These are phyloP conservation scores for Lophiostoma macrostomum DNA, from an alignment of 495 filamentous ascomycete species.

Conservation along the genomic window DNA sequence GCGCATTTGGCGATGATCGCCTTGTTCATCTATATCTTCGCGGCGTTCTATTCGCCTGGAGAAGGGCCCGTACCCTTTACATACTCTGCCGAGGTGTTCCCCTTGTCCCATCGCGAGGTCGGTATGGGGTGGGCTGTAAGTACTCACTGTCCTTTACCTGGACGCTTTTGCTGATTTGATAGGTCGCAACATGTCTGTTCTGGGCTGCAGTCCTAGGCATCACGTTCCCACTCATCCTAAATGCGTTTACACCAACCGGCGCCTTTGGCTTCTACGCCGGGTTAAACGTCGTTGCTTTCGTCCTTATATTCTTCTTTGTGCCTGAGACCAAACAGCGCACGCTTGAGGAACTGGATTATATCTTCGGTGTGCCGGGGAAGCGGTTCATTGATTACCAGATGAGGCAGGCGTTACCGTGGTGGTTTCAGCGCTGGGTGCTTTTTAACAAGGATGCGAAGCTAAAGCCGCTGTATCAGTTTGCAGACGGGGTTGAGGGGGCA, in stretches of 20 bases:
- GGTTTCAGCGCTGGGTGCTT: no score
- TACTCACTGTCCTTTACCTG: no score
- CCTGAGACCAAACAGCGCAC: slow-evolving; percentile 68
- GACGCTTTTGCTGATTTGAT: no score
- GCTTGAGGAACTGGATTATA: slow-evolving; percentile 78
- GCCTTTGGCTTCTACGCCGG: slow-evolving; percentile 48
- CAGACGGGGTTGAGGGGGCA: no score
- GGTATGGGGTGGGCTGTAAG: slow-evolving; percentile 73
- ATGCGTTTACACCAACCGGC: slow-evolving; percentile 30
- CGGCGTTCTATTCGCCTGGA: slow-evolving; percentile 71
- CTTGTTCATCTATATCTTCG: slow-evolving; percentile 69
- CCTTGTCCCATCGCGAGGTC: slow-evolving; percentile 64
- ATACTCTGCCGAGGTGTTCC: slow-evolving; percentile 76
- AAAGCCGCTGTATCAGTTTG: no score
- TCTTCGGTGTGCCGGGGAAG: slow-evolving; percentile 50
- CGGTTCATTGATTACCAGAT: slow-evolving; percentile 42
- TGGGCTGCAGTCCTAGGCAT: slow-evolving; percentile 65
- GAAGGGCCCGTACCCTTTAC: slow-evolving; percentile 82
- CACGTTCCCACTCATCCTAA: slow-evolving; percentile 62
- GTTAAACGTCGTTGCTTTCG: slow-evolving; percentile 59
- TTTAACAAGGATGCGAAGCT: no score
- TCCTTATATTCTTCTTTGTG: slow-evolving; percentile 66
- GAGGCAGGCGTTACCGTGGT: no score
- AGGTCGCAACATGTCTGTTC: slow-evolving; percentile 64
- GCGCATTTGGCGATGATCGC: slow-evolving; percentile 64